Base-by-base conservation (phyloP, 495 filamentous ascomycete species). In the Lichina pygmaea region DNA sequence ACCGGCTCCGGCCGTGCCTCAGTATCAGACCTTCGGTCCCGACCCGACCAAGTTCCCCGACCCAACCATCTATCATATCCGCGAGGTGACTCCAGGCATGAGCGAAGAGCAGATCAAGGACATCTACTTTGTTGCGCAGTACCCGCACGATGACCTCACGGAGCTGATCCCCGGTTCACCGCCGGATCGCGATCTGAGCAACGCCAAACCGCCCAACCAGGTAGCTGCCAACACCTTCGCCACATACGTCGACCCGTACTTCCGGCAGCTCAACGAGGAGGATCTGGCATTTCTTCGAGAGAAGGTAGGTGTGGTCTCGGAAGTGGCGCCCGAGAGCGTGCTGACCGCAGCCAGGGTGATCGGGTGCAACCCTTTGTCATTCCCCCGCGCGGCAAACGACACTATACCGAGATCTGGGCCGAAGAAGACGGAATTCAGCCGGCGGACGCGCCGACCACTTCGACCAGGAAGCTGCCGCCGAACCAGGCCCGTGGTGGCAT, bases 171-270 rank as follows among this genome's bases (percentile, higher is more conserved):
- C 85, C 36, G 91, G 89, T 41, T 74, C 77, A 15, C 75, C 83
- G 5, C 89, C 89, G 2, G 85, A 95, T 56, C 80, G 78, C 56
- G 91, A 99, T 59, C 94, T 92, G 51, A 91, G 81, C 52, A 93
- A 77, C 52, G 77, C 84, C 12, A 95, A 99, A 56, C 84, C 86
- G 8, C 74, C 74, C 8, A 92, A 86, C 50, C 91, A 95, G 60
- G 89, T 93, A 57, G 81, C 74, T 57, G 81, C 83, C 48, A 78
- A 74, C 50, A 91, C 85, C 10, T 99, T 95, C 57, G 73, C 74
- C 11, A 72, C 76, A 16, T 93, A 81, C 54, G 68, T 86, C 44
- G 91, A 99, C 33, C 80, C 86, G 0, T 94, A 79, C 61, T 83
- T 93, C 48, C 79, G 91, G 3, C 75, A 78, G 0, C 77, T 92